Percentiles rank a stretch among this genome's conserved stretches.
Conservation (phyloP, 2,329 filamentous ascomycete species). For the Cladosporium sp. region DNA sequence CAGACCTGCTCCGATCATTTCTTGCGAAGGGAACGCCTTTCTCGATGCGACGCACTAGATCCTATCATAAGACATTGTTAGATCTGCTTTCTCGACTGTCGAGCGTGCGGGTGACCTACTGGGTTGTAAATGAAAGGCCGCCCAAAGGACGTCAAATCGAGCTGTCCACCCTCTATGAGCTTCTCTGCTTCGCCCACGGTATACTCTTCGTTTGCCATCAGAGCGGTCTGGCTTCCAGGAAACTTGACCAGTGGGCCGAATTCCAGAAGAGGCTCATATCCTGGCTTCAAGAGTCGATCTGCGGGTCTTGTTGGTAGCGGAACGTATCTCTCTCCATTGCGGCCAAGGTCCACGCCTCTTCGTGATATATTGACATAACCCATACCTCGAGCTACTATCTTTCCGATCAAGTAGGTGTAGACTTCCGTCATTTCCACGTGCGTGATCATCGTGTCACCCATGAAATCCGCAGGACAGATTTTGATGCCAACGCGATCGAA, state of each 20-base stretch:
- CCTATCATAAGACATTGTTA: background rate
- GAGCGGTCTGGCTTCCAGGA: background rate
- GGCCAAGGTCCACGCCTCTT: slow-evolving; percentile 1
- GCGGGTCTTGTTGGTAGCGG: background rate
- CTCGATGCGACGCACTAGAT: background rate
- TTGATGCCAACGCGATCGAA: background rate
- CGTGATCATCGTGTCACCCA: background rate
- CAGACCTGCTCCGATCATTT: slow-evolving; percentile 2
- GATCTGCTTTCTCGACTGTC: background rate
- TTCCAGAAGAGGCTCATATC: background rate
- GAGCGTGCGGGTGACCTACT: background rate
- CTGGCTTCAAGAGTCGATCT: background rate
- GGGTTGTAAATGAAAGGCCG: slow-evolving; percentile 6
- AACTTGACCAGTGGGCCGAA: background rate
- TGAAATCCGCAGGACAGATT: background rate
- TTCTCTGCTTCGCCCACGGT: background rate
- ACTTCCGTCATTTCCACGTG: slow-evolving; percentile 8
- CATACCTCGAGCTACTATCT: background rate
- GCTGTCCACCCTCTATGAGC: background rate
- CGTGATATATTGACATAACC: background rate
- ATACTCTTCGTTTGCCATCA: slow-evolving; percentile 6
- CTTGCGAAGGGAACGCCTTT: background rate
- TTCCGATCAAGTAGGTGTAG: slow-evolving; percentile 2
- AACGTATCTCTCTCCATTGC: background rate
- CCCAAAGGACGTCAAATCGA: background rate